These are phyloP conservation scores for Thelonectria blattea DNA, from an alignment of 2,329 filamentous ascomycete genomes.

Conservation along the genomic window DNA sequence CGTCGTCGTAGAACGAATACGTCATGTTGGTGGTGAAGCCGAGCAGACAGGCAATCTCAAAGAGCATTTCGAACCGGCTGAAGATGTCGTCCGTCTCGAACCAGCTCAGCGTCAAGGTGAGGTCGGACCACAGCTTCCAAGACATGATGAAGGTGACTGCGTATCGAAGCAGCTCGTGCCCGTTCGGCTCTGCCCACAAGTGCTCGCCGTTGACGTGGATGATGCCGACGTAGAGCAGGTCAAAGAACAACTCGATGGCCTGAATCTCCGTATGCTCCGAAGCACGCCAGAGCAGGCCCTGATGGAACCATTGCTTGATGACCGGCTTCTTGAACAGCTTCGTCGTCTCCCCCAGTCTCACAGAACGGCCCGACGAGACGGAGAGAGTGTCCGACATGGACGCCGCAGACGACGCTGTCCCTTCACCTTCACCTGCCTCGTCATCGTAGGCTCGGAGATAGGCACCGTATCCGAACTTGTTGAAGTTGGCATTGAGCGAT, in stretches of 20 bases:
- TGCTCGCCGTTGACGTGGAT: slow-evolving; percentile 68
- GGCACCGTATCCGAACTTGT: slow-evolving; percentile 67
- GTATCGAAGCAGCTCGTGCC: slow-evolving; percentile 63
- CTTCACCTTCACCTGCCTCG: slow-evolving; percentile 20
- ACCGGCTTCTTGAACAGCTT: slow-evolving; percentile 65
- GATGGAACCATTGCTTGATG: slow-evolving; percentile 70
- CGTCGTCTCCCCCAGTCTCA: slow-evolving; percentile 51
- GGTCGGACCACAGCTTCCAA: slow-evolving; percentile 69
- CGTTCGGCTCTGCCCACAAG: slow-evolving; percentile 61
- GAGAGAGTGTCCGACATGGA: slow-evolving; percentile 36
- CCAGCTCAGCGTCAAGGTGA: slow-evolving; percentile 63
- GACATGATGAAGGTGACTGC: slow-evolving; percentile 66
- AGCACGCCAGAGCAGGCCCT: slow-evolving; percentile 67
- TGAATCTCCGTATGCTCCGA: slow-evolving; percentile 64
- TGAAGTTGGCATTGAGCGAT: slow-evolving; percentile 65
- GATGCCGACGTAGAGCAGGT: slow-evolving; percentile 68
- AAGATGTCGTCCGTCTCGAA: slow-evolving; percentile 68
- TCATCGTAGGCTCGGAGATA: slow-evolving; percentile 57
- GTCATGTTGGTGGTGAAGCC: slow-evolving; percentile 69
- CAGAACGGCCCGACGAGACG: slow-evolving; percentile 30
- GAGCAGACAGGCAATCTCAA: slow-evolving; percentile 65
- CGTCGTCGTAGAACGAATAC: slow-evolving; percentile 56
- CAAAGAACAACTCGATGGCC: slow-evolving; percentile 69
- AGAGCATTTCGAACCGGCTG: slow-evolving; percentile 63
- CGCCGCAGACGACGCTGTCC: slow-evolving; percentile 23